phyloP scores from a whole-genome alignment of 352 stramenopile species.

The Pythium plurisporium region DNA sequence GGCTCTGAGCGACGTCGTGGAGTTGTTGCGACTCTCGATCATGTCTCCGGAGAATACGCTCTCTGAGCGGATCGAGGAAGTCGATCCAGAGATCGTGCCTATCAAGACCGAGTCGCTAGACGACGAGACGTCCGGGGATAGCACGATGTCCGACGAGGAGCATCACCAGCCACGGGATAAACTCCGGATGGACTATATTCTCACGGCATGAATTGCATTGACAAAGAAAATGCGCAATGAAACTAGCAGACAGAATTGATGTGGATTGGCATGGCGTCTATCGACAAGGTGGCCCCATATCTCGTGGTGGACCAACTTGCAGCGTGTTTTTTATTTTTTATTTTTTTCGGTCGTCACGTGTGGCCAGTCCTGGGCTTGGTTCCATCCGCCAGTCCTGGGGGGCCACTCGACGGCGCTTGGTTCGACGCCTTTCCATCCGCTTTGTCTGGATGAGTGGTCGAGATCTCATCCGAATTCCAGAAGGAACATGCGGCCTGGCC shows the following conservation, averaged over 20 bases:
- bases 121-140: slow-evolving; percentile 7
- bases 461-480: background rate
- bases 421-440: background rate
- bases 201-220: background rate
- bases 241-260: background rate
- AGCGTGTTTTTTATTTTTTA: too few species aligned
- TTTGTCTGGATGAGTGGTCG: background rate
- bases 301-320: too few species aligned
- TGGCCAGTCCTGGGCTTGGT: too few species aligned
- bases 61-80: slow-evolving; percentile 2
- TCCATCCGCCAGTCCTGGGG: too few species aligned
- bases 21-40: slow-evolving; percentile 17
- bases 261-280: too few species aligned
- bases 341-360: too few species aligned
- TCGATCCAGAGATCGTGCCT: background rate
- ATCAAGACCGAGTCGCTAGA: background rate
- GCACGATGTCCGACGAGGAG: background rate
- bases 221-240: background rate
- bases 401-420: too few species aligned
- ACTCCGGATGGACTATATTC: slow-evolving; percentile 18
- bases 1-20: slow-evolving; percentile 6
- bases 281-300: too few species aligned
- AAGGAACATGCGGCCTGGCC: too few species aligned
- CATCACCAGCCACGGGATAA: background rate
- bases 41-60: slow-evolving; percentile 11